Conservation (phyloP, 1,284 basidiomycete species). For the Sporisorium reilianum region DNA sequence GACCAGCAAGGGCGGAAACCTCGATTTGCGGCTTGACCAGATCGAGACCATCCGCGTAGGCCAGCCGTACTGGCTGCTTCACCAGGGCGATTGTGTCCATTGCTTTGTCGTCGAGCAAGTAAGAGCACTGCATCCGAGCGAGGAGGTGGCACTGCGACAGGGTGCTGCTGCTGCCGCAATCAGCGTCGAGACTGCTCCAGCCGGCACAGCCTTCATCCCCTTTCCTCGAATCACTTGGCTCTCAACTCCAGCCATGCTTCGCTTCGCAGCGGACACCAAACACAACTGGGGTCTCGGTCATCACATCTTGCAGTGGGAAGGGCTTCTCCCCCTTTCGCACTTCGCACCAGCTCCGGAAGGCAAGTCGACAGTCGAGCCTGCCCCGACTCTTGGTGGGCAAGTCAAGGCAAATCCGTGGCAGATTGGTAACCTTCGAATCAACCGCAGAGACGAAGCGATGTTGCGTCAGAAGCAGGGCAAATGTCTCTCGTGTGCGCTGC, state of each 20-base stretch:
- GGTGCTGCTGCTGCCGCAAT: background rate
- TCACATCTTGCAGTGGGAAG: conserved; percentile 39
- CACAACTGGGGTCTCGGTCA: conserved; percentile 40
- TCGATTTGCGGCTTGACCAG: conserved; percentile 25
- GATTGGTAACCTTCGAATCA: conserved; percentile 14
- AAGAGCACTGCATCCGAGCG: conserved; percentile 36
- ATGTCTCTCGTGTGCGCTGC: conserved; percentile 36
- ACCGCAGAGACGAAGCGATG: conserved; percentile 34
- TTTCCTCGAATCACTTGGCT: conserved; percentile 46
- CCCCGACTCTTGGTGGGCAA: background rate
- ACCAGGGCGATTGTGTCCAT: conserved; percentile 47
- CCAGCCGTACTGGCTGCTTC: conserved; percentile 48
- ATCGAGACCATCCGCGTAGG: conserved; percentile 25
- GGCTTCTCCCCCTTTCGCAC: background rate
- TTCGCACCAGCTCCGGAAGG: background rate
- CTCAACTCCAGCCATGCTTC: conserved; percentile 41
- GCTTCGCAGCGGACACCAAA: conserved; percentile 35
- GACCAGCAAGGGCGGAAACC: conserved; percentile 19
- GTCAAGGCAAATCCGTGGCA: conserved; percentile 14
- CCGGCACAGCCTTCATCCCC: background rate
- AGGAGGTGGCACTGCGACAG: conserved; percentile 10
- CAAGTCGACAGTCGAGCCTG: background rate
- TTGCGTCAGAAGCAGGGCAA: conserved; percentile 41
- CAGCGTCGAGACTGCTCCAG: conserved; percentile 10
- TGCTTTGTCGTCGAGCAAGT: conserved; percentile 43